Conservation (phyloP, 192 early-diverging fungal species). For the Chytriomyces hyalinus region DNA sequence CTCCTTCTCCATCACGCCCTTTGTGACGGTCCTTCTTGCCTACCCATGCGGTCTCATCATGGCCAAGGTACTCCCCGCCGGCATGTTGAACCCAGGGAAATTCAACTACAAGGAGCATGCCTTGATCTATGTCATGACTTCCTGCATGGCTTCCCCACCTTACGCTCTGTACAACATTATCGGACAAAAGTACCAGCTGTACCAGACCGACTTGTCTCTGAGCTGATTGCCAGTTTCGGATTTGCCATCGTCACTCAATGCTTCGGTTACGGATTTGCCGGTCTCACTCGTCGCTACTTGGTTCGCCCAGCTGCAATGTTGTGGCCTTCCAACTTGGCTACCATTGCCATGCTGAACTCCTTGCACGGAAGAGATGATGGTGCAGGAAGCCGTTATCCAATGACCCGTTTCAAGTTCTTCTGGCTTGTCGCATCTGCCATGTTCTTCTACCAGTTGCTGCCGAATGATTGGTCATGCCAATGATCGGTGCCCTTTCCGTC, state of each 20-base stretch:
- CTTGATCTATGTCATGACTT: constrained; percentile 72
- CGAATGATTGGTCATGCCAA: constrained; percentile 43
- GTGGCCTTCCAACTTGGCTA: constrained; percentile 79
- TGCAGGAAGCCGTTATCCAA: background rate
- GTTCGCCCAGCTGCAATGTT: constrained; percentile 84
- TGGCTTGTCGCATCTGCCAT: constrained; percentile 37
- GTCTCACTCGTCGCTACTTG: constrained; percentile 72
- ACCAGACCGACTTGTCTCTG: constrained; percentile 22
- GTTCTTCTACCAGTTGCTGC: constrained; percentile 67
- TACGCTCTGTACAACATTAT: constrained; percentile 57
- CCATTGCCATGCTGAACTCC: constrained; percentile 78
- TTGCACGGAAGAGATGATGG: constrained; percentile 61
- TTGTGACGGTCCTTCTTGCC: constrained; percentile 75
- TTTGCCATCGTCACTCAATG: constrained; percentile 68
- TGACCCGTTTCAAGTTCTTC: constrained; percentile 41
- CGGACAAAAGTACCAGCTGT: constrained; percentile 21
- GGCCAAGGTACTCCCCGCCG: constrained; percentile 40
- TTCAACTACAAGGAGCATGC: constrained; percentile 92
- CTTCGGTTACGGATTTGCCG: constrained; percentile 70
- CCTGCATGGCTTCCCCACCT: background rate
- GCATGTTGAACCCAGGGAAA: constrained; percentile 47
- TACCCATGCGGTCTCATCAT: constrained; percentile 75
- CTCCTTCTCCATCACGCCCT: constrained; percentile 67
- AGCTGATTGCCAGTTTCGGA: too few relatives aligned
- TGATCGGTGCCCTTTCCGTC: background rate